Evolutionary conservation across 805 yeast genomes (phyloP), one percentile per base, ranked within the genome.

Genomic region (Yamadazyma ubonensis): DNA sequence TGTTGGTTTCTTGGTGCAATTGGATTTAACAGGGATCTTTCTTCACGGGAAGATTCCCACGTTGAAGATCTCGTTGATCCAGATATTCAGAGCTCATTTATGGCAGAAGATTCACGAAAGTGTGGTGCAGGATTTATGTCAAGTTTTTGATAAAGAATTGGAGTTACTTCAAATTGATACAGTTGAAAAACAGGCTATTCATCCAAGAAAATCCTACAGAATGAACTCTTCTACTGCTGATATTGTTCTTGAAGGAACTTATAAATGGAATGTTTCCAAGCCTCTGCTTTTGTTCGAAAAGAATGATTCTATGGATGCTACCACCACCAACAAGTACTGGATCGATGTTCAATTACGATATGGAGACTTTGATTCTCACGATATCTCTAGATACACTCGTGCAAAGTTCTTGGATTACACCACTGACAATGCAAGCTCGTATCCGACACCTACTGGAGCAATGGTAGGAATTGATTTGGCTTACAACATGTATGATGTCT

Each of bases 81-180:
- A 93, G 59, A 88, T 93, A 3, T 93, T 93, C 75, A 74, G 99
- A 41, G 98, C 99, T 0, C 99, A 93, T 69, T 75, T 93, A 54
- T 93, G 99, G 99, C 99, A 93, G 59, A 93, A 95, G 61, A 93
- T 93, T 39, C 99, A 93, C 59, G 99, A 93, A 63, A 83, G 95
- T 62, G 71, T 93, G 35, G 96, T 93, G 3, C 86, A 87, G 57
- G 99, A 93, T 68, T 53, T 93, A 21, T 89, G 96, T 53, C 97
- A 90, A 56, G 91, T 89, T 12, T 65, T 93, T 16, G 99, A 93
- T 59, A 81, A 81, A 36, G 96, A 93, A 58, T 65, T 88, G 57
- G 93, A 87, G 52, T 81, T 81, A 2, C 62, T 93, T 22, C 90
- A 83, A 49, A 82, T 91, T 43, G 96, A 86, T 49, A 71, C 77